Base-by-base conservation (phyloP, 805 yeast genomes). In the Hanseniaspora thailandica region DNA sequence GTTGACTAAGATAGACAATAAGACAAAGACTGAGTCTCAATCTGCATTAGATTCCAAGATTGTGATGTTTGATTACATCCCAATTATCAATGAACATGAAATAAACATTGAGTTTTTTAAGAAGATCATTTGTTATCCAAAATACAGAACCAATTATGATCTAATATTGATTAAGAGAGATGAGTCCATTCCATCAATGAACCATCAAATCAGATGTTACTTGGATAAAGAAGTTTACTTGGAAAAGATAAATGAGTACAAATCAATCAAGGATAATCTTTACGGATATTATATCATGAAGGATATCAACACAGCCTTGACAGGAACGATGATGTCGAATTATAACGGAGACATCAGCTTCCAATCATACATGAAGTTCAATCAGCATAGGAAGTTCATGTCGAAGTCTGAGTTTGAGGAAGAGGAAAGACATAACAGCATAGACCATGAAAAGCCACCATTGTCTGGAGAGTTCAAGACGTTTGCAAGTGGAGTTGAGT, bases 141-240 rank as follows among this genome's bases (percentile, higher is more conserved):
- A 54, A 28, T 48, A 48, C 22, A 48, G 53, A 44, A 54, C 56
- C n/a, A 54, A 45, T 23, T 39, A 38, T 28, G 49, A 55, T 19
- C 19, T 39, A 25, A 44, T 43, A 10, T 13, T 47, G 40, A 43
- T 49, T 10, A 53, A 45, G 40, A 28, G 41, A 43, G 39, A 28
- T 15, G 25, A 35, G 4, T n/a, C 26, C 5, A 23, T 22, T 25
- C 30, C 44, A 19, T 47, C 53, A 36, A 54, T 45, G 38, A 54
- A 52, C 31, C 55, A 53, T n/a, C 56, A 49, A 26, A 46, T 57
- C 26, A 52, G 55, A 44, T 45, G 50, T 22, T 45, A 51, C 23
- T 30, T 44, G 19, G 50, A 50, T n/a, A 50, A 30, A 19, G 20
- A 44, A 8, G 5, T 50, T 15, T 43, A 43, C 20, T 30, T 33